These are phyloP conservation scores for Nicotiana obtusifolia DNA, from an alignment of 257 asterid genomes.

Conservation along the genomic window DNA sequence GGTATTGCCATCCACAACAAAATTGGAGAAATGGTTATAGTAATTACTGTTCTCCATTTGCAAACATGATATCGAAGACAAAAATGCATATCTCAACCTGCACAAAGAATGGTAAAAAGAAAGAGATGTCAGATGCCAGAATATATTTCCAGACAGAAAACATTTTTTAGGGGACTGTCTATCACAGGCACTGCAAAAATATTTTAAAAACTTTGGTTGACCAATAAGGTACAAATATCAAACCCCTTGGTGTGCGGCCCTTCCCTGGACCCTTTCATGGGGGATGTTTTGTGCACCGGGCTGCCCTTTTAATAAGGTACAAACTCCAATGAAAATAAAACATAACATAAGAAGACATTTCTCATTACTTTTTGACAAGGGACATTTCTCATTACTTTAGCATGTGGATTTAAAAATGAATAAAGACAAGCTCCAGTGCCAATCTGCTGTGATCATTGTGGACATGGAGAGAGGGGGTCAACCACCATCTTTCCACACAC, in stretches of 20 bases:
- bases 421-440: neutral
- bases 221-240: too few species aligned
- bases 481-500: neutral
- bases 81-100: conserved; percentile 88
- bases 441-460: neutral
- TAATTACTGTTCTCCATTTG: conserved; percentile 78
- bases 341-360: neutral
- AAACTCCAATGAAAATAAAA: neutral
- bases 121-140: conserved; percentile 25
- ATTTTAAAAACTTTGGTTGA: neutral
- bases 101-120: conserved; percentile 12
- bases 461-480: neutral
- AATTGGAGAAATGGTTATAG: conserved; percentile 19
- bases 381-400: neutral
- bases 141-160: neutral
- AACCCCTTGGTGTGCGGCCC: too few species aligned
- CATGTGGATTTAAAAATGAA: neutral
- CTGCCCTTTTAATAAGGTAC: neutral
- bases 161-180: neutral
- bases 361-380: neutral
- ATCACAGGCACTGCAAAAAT: neutral
- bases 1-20: neutral
- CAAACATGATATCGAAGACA: conserved; percentile 80
- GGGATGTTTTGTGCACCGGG: too few species aligned
- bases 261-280: too few species aligned